Evolutionary conservation across 768 basidiomycete species (phyloP).

Genomic region (Hortiboletus flavorubellus): DNA sequence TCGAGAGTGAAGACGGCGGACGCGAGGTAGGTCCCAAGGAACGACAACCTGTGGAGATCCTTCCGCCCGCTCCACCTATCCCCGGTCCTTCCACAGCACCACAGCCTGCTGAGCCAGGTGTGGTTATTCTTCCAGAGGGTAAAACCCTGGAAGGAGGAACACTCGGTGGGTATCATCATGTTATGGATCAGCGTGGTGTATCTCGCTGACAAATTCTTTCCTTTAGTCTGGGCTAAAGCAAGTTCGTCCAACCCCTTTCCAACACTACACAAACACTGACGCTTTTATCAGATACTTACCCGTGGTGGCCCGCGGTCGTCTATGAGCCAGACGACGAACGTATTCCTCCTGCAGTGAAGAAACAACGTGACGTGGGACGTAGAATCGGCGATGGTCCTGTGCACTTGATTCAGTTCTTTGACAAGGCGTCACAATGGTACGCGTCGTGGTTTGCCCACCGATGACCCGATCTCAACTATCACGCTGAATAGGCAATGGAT

Average conservation of each 20-base stretch:
- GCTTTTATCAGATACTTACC: constrained; percentile 57
- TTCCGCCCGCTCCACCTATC: constrained; percentile 2
- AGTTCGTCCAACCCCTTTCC: constrained; percentile 36
- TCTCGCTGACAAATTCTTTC: background rate
- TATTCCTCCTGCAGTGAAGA: constrained; percentile 46
- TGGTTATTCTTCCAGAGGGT: constrained; percentile 33
- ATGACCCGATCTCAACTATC: background rate
- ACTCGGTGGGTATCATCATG: constrained; percentile 46
- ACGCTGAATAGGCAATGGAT: constrained; percentile 57
- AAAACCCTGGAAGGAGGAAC: constrained; percentile 52
- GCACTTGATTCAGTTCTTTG: constrained; percentile 79
- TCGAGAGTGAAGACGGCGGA: constrained; percentile 31
- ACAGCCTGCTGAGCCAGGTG: constrained; percentile 28
- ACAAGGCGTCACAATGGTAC: constrained; percentile 62
- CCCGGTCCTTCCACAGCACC: constrained; percentile 5
- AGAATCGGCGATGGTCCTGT: constrained; percentile 40
- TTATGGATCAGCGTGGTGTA: background rate
- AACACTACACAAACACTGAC: background rate
- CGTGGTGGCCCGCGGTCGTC: constrained; percentile 87
- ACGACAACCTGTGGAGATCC: background rate
- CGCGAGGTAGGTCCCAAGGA: constrained; percentile 6
- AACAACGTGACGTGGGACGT: constrained; percentile 28
- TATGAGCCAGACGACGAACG: constrained; percentile 55
- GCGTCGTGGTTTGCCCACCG: constrained; percentile 10
- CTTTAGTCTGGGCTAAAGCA: constrained; percentile 80